Evolutionary conservation across 2,329 filamentous ascomycete species (phyloP).

Genomic region (Fusarium camptoceras): DNA sequence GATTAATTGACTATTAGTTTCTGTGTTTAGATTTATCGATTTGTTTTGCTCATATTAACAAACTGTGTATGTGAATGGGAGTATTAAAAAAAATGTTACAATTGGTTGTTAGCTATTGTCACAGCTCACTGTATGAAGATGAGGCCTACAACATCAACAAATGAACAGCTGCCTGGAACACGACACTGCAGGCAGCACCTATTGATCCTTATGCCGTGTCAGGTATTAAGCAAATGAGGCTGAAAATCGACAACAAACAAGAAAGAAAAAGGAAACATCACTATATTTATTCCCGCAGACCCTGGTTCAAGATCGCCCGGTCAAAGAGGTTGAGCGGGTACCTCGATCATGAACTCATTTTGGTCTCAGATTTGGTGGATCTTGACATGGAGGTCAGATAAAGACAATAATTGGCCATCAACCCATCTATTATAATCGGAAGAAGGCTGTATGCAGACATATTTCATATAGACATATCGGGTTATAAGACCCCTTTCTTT

Average conservation of each 20-base stretch:
- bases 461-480: not conserved
- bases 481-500: not conserved
- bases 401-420: too few species aligned
- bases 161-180: not conserved
- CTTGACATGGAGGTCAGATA: not conserved
- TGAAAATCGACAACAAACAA: not conserved
- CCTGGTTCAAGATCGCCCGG: not conserved
- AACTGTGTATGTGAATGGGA: too few species aligned
- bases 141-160: too few species aligned
- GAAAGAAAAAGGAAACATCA: not conserved
- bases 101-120: too few species aligned
- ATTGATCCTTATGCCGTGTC: not conserved
- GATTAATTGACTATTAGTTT: not conserved
- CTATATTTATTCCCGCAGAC: not conserved
- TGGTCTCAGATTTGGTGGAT: slow-evolving; percentile 15
- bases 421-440: too few species aligned
- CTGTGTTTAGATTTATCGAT: not conserved
- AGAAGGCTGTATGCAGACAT: not conserved
- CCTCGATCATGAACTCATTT: not conserved
- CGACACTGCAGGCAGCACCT: not conserved
- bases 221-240: not conserved
- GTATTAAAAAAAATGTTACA: too few species aligned
- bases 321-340: slow-evolving; percentile 10
- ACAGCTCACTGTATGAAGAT: too few species aligned
- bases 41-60: too few species aligned